Evolutionary conservation across 306 rosid genomes (phyloP).

Genomic region (Mimosa bimucronata): DNA sequence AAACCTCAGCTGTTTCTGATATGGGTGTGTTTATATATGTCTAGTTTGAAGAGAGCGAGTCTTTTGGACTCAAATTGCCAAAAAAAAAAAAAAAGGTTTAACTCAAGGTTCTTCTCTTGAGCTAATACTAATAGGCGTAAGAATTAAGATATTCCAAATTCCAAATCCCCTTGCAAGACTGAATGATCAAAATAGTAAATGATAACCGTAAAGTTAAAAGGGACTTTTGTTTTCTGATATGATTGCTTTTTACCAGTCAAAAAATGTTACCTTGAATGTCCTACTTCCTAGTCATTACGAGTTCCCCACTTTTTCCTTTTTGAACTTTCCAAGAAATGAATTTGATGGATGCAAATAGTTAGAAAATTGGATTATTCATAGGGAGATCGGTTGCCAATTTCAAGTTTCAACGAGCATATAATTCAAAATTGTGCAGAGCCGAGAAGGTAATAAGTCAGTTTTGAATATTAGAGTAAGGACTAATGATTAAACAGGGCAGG

Average conservation of each 20-base stretch:
- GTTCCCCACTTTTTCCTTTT: neutral
- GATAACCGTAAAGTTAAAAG: neutral
- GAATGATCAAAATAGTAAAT: neutral
- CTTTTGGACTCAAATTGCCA: slow-evolving; percentile 32
- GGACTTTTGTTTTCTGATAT: neutral
- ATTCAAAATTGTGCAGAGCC: slow-evolving; percentile 16
- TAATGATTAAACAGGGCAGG: slow-evolving; percentile 30
- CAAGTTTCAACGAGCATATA: slow-evolving; percentile 2
- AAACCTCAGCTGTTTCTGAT: neutral
- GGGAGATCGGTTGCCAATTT: neutral
- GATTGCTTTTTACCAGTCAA: slow-evolving; percentile 13
- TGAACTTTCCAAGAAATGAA: neutral
- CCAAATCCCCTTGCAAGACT: slow-evolving; percentile 5
- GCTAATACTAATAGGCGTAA: slow-evolving; percentile 1
- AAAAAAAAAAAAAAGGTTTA: neutral
- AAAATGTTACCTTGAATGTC: neutral
- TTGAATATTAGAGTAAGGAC: slow-evolving; percentile 15
- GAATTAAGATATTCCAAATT: neutral
- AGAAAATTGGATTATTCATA: neutral
- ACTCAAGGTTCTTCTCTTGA: neutral
- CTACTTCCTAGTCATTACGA: neutral
- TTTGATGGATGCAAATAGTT: neutral
- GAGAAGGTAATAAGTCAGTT: slow-evolving; percentile 4
- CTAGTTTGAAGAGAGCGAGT: neutral
- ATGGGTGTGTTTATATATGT: neutral